Base-by-base conservation (phyloP, 2,329 filamentous ascomycete genomes). In the Zarea fungicola region DNA sequence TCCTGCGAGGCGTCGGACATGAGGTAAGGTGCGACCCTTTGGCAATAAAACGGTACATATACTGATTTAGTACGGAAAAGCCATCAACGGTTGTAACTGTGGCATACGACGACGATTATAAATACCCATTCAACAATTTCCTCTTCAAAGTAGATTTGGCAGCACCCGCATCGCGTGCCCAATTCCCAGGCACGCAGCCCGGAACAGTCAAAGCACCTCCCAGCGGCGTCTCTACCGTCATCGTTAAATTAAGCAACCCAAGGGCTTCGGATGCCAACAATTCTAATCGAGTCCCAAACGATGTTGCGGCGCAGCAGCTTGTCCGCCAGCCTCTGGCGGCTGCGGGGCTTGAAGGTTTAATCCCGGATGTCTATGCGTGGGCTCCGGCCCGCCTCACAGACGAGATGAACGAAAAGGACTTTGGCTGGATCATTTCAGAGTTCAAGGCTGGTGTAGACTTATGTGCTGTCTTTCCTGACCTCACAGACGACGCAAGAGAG, bases 361-460 rank as follows among this genome's bases (percentile, higher is more conserved):
- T 62, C 1, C 60, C 61, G 1, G 51, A 48, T 7, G 35, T 62
- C 3, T 62, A 56, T 18, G 58, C 56, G 9, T 56, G 60, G 60
- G 28, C 14, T 6, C 37, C 40, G 19, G 16, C 46, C 10, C 41
- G 6, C 6, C 31, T 25, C 9, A 21, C 37, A 2, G 23, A 25
- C n/a, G 14, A 22, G 3, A 18, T 14, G 2, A 21, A 29, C 2
- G 53, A 53, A n/a, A 7, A 21, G 6, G 48, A 50, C 0, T 55
- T 58, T 13, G 56, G 58, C 2, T 63, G 60, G 58, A 54, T 45
- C 1, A 19, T 63, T n/a, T 51, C 50, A 19, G 61, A 64, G 40
- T 56, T 54, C 42, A 61, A 54, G 51, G 3, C 32, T 1, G 60
- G 61, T 26, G 48, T 39, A 5, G 50, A 54, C 7, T 42, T 61